Evolutionary conservation across 768 basidiomycete genomes (phyloP), one percentile per base, ranked within the genome.

Genomic region (Ephemerocybe angulata): DNA sequence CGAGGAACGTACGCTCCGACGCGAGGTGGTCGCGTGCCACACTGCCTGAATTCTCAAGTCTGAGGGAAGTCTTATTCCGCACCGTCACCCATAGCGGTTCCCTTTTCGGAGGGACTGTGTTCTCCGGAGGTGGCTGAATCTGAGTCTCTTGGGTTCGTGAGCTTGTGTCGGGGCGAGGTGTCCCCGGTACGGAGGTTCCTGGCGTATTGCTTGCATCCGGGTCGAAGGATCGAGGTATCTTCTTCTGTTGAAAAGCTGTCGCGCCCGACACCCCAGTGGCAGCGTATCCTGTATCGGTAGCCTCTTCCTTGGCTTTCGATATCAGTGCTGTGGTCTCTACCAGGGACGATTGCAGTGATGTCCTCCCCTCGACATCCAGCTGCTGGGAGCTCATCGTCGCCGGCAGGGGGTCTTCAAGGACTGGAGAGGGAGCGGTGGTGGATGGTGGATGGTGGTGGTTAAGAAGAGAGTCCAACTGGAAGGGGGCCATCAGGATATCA

Each of bases 11-110:
- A 44, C 84, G 71, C 60, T 86, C 84, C 15, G 77, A 80, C 2
- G 84, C 84, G 0, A 86, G 70, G 60, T 86, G 84, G 59, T 86
- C 84, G 10, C 84, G 75, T 7, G 84, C 84, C 2, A 83, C 82
- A 58, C 79, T 84, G 8, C 84, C 84, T 21, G 75, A 75, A 63
- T 86, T 86, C 62, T 83, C 76, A 29, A 86, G 68, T 1, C 70
- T 65, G 53, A 77, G 60, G 19, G 63, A 65, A 38, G 62, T 44
- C 27, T 52, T 52, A 12, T 57, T 30, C 7, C 43, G 37, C 10
- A 40, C 21, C 13, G 53, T 48, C 46, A 33, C 37, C 22, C 25
- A 29, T 3, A 27, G 29, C 13, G 50, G 37, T 7, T 21, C n/a
- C 40, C 27, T 40, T n/a, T 41, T n/a, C n/a, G 22, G 11, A 31